Evolutionary conservation across 768 basidiomycete species (phyloP).

Genomic region (Leccinum olivaceopallidum): DNA sequence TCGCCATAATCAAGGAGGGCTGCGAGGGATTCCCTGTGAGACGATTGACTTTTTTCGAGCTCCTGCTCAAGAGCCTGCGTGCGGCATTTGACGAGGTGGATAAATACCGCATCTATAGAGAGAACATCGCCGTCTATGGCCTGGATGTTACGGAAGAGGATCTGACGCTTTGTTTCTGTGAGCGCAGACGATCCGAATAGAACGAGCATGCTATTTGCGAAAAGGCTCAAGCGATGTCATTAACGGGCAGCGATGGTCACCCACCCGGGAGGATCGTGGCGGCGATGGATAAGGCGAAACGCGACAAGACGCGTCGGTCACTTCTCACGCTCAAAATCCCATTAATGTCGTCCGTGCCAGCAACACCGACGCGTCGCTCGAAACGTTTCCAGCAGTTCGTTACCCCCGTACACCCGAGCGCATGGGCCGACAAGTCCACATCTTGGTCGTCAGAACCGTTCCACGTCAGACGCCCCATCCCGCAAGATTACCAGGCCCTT

Average conservation of each 20-base stretch:
- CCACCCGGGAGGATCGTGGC: slow-evolving; percentile 13
- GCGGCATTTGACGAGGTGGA: slow-evolving; percentile 79
- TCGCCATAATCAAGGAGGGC: slow-evolving; percentile 86
- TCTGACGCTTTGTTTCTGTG: slow-evolving; percentile 67
- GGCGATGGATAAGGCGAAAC: background rate
- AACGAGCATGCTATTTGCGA: slow-evolving; percentile 62
- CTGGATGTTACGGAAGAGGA: slow-evolving; percentile 63
- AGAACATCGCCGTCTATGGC: slow-evolving; percentile 48
- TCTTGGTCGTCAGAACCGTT: slow-evolving; percentile 30
- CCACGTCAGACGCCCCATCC: slow-evolving; percentile 21
- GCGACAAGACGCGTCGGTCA: background rate
- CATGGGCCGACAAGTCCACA: slow-evolving; percentile 29
- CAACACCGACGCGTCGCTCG: slow-evolving; percentile 38
- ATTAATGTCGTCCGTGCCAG: slow-evolving; percentile 13
- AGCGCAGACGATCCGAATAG: slow-evolving; percentile 76
- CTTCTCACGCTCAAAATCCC: background rate
- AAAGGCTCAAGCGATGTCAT: background rate
- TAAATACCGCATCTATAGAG: slow-evolving; percentile 79
- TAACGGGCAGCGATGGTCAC: slow-evolving; percentile 11
- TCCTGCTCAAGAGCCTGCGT: slow-evolving; percentile 45
- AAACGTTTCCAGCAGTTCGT: slow-evolving; percentile 38
- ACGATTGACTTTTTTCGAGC: slow-evolving; percentile 45
- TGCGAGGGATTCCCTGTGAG: slow-evolving; percentile 55
- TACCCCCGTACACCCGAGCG: slow-evolving; percentile 26
- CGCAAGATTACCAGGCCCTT: slow-evolving; percentile 29